These are phyloP conservation scores for Nidularia pulvinata DNA, from an alignment of 768 basidiomycete genomes.

Conservation along the genomic window DNA sequence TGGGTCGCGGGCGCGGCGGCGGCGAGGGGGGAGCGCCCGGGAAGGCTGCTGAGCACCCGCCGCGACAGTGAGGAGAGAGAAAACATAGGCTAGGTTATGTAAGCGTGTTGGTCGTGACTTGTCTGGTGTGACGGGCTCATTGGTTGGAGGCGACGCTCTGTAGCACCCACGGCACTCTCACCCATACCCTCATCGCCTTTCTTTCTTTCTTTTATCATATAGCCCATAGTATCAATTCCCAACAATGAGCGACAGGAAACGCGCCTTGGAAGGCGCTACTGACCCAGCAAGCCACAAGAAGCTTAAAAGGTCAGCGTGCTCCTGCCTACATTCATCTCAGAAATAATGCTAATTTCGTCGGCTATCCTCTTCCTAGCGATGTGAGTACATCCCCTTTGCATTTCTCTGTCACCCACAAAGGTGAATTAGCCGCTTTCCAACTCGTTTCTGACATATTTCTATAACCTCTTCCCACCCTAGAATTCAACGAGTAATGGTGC, in stretches of 20 bases:
- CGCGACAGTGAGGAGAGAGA: slow-evolving; percentile 38
- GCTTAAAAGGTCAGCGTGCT: slow-evolving; percentile 57
- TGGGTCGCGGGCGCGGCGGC: slow-evolving; percentile 13
- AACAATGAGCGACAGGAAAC: slow-evolving; percentile 70
- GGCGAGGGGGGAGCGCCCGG: slow-evolving; percentile 5
- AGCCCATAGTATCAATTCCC: too few species aligned
- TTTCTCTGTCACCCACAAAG: slow-evolving; percentile 44
- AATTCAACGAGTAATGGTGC: slow-evolving; percentile 45
- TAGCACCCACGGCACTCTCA: not conserved
- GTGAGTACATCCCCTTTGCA: slow-evolving; percentile 51
- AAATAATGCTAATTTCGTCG: not conserved
- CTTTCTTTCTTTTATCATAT: not conserved
- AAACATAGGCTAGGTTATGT: slow-evolving; percentile 26
- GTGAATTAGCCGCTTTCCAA: slow-evolving; percentile 65
- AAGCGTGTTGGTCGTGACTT: not conserved
- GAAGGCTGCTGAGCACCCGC: slow-evolving; percentile 15
- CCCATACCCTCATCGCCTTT: not conserved
- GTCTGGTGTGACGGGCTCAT: too few species aligned
- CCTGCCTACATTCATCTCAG: not conserved
- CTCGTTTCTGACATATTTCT: slow-evolving; percentile 58
- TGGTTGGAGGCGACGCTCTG: not conserved
- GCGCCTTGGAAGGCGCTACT: slow-evolving; percentile 54
- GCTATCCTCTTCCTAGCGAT: slow-evolving; percentile 44
- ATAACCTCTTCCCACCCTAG: slow-evolving; percentile 65
- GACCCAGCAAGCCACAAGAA: slow-evolving; percentile 54